These are phyloP conservation scores for Phytophthora brassicae DNA, from an alignment of 352 stramenopile genomes.

Conservation along the genomic window DNA sequence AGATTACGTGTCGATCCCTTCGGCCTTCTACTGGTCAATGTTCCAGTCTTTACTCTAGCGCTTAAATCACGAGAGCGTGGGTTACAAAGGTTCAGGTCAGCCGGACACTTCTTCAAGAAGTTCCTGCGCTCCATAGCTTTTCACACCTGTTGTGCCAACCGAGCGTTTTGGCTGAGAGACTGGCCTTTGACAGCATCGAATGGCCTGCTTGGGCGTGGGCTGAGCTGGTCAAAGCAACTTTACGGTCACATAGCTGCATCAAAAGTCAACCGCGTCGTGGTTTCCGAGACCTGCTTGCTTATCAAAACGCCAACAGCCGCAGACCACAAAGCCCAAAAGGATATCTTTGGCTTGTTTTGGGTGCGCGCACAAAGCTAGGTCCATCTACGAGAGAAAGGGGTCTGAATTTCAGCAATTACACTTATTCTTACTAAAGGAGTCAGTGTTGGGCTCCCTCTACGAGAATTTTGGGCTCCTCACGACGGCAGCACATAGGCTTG, in stretches of 20 bases:
- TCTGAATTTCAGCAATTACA: slow-evolving; percentile 8
- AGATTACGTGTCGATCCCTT: background rate
- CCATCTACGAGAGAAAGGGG: slow-evolving; percentile 19
- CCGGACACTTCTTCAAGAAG: too few species aligned
- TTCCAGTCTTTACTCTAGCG: slow-evolving; percentile 9
- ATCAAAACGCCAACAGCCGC: background rate
- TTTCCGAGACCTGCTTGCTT: too few species aligned
- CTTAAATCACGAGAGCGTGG: too few species aligned
- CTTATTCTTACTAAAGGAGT: slow-evolving; percentile 10
- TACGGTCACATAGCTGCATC: too few species aligned
- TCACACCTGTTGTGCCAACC: too few species aligned
- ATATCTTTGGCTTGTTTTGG: slow-evolving; percentile 31
- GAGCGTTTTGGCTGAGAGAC: too few species aligned
- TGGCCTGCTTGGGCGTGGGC: too few species aligned
- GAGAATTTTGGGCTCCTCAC: slow-evolving; percentile 13
- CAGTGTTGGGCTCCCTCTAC: slow-evolving; percentile 5
- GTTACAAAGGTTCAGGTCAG: too few species aligned
- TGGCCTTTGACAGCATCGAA: too few species aligned
- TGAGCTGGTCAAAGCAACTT: too few species aligned
- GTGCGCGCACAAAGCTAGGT: slow-evolving; percentile 8
- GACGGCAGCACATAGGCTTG: background rate
- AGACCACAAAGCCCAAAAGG: slow-evolving; percentile 16
- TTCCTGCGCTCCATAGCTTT: too few species aligned
- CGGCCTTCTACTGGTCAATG: background rate
- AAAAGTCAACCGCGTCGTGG: too few species aligned